Evolutionary conservation across 148 eudicot genomes (phyloP), one percentile per base, ranked within the genome.

Genomic region (Amaranthus hypochondriacus): DNA sequence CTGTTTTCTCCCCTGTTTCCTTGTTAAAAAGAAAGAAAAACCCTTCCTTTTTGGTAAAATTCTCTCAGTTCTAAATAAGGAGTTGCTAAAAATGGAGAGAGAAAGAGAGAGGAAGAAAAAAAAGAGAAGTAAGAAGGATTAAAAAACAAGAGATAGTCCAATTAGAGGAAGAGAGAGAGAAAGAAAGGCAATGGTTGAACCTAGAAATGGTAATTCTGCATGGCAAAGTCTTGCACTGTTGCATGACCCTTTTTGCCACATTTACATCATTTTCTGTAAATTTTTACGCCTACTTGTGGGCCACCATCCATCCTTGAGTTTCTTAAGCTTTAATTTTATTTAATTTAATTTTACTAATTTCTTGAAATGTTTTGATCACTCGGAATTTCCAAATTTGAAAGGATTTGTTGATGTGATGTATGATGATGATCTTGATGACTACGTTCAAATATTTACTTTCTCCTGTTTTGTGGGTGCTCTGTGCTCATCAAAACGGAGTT

Each of bases 141-240:
- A 66, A 46, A 28, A 77, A 76, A 76, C 69, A 67, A 15, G 56
- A 59, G 53, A 70, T 53, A 77, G 79, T 76, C 82, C 86, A 86
- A 86, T 86, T 84, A 85, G 86, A 80, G 83, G 75, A 61, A 54
- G 70, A 53, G 51, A 73, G 47, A 50, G 46, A 21, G 50, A 44
- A 14, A 21, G 48, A 39, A 53, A 39, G 57, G 42, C 13, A 14
- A 68, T 28, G 39, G 39, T 28, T 28, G 14, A 44, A 76, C 74
- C 88, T 81, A 55, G 88, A 86, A 89, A 89, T 84, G 92, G 92
- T 84, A 89, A 89, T 83, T 85, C 84, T 86, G 92, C 92, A 88
- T 86, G 89, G 89, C 84, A 71, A 76, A 73, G 57, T 79, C 76
- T 69, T 28, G 78, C 69, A 71, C 78, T 80, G 46, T 84, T 78